phyloP scores from a whole-genome alignment of 441 rosid species.

The Cnidoscolus chayamansa region DNA sequence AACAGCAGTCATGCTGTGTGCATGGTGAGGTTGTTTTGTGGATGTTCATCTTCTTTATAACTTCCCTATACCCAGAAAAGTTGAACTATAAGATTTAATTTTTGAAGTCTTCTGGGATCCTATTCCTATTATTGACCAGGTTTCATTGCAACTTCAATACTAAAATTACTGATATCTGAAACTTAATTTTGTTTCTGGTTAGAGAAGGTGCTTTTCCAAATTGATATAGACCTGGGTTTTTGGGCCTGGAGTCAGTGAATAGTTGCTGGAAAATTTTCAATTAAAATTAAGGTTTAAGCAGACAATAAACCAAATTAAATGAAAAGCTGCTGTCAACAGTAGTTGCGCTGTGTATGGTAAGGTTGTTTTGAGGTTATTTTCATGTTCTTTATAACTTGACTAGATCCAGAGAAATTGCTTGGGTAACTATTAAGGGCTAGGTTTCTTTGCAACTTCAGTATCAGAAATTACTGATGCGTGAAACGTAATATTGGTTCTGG shows the following conservation, averaged over 20 bases:
- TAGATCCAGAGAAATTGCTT: not conserved
- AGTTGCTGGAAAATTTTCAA: too few species aligned
- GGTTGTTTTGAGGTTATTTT: not conserved
- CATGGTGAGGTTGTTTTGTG: not conserved
- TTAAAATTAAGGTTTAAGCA: too few species aligned
- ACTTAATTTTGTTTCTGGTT: not conserved
- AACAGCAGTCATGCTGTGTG: not conserved
- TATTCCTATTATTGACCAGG: not conserved
- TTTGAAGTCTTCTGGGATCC: too few species aligned
- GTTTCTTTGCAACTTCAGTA: not conserved
- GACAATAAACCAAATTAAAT: too few species aligned
- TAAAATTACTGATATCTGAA: not conserved
- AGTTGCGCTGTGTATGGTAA: not conserved
- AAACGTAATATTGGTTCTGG: not conserved
- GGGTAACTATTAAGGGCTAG: not conserved
- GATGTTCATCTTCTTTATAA: not conserved
- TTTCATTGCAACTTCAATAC: not conserved
- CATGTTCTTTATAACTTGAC: not conserved
- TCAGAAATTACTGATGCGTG: not conserved
- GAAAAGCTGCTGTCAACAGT: not conserved
- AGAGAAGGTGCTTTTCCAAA: not conserved
- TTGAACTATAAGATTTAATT: too few species aligned
- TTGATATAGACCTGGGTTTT: not conserved
- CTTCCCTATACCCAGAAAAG: not conserved
- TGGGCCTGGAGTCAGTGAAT: too few species aligned